Base-by-base conservation (phyloP, 768 basidiomycete genomes). In the Rhodotorula babjevae region DNA sequence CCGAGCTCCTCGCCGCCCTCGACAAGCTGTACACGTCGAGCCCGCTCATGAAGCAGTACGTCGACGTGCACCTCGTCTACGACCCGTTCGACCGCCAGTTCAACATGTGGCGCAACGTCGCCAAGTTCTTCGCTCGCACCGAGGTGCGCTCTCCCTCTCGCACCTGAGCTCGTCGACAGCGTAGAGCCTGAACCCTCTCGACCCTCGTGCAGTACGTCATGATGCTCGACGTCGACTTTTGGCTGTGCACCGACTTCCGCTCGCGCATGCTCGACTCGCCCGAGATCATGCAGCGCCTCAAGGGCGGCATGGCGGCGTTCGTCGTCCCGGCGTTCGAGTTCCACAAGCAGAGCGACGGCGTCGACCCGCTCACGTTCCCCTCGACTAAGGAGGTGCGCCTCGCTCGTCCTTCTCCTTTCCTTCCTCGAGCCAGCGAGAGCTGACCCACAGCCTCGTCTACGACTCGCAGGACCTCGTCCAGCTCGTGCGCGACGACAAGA, bases 171-270 rank as follows among this genome's bases (percentile, higher is more conserved):
- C 46, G 1, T 15, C 21, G 16, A 0, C 29, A 42, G 9, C 36
- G 36, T 5, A 9, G 18, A 56, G 12, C 29, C 5, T 14, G 19
- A 44, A 27, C 2, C 2, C 29, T 8, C 12, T 16, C 27, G 25
- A 14, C 3, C n/a, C 53, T 8, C 33, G 15, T 1, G 57, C 56
- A 75, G 74, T 91, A 87, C 76, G 86, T 93, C 68, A 90, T 93
- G 87, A 90, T 93, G 88, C 87, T 93, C 63, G 93, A 94, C 79
- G 88, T 93, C 72, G 92, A 93, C 80, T 93, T 94, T 80, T 88
- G 86, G 46, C 81, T 90, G 19, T 92, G 91, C 80, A 92, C 92
- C 60, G 87, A 91, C 82, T 90, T 92, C 80, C 85, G 89, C 68
- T 79, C 81, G 42, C 83, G 85, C 16, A 82, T 91, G 72, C 84